Evolutionary conservation across 2,329 filamentous ascomycete genomes (phyloP).

Genomic region (Exophiala oligosperma): DNA sequence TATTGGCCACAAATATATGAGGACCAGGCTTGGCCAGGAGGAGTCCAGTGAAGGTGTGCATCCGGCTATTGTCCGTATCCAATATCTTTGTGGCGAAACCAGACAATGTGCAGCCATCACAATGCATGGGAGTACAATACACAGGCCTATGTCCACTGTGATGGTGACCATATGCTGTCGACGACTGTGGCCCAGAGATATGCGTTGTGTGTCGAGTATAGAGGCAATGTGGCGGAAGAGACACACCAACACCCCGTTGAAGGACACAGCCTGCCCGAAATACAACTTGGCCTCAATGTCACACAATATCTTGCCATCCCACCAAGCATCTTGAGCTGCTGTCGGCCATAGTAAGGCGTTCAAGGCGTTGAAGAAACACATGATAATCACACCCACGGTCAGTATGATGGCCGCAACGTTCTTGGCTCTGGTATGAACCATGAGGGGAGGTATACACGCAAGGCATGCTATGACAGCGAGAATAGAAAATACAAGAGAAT

Average conservation of each 20-base stretch:
- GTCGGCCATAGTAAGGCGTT: slow-evolving; percentile 66
- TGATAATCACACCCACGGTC: slow-evolving; percentile 56
- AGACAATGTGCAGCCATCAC: slow-evolving; percentile 60
- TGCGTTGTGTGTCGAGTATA: slow-evolving; percentile 61
- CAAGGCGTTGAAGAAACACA: slow-evolving; percentile 59
- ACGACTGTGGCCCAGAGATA: slow-evolving; percentile 52
- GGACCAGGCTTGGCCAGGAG: slow-evolving; percentile 58
- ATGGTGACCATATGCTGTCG: slow-evolving; percentile 48
- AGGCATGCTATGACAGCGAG: slow-evolving; percentile 19
- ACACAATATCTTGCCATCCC: slow-evolving; percentile 61
- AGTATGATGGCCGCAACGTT: slow-evolving; percentile 62
- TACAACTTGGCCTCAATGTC: slow-evolving; percentile 64
- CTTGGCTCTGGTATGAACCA: slow-evolving; percentile 60
- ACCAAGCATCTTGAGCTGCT: slow-evolving; percentile 57
- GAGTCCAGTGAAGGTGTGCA: slow-evolving; percentile 56
- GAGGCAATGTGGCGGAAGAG: slow-evolving; percentile 61
- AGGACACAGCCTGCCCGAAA: slow-evolving; percentile 52
- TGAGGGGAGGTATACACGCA: slow-evolving; percentile 48
- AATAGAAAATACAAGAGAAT: slow-evolving; percentile 9
- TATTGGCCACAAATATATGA: slow-evolving; percentile 58
- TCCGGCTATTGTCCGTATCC: slow-evolving; percentile 38
- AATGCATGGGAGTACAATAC: slow-evolving; percentile 56
- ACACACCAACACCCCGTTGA: slow-evolving; percentile 55
- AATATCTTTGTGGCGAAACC: slow-evolving; percentile 60
- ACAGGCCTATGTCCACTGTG: slow-evolving; percentile 56